phyloP scores from a whole-genome alignment of 495 filamentous ascomycete species.

The Platismatia glauca region DNA sequence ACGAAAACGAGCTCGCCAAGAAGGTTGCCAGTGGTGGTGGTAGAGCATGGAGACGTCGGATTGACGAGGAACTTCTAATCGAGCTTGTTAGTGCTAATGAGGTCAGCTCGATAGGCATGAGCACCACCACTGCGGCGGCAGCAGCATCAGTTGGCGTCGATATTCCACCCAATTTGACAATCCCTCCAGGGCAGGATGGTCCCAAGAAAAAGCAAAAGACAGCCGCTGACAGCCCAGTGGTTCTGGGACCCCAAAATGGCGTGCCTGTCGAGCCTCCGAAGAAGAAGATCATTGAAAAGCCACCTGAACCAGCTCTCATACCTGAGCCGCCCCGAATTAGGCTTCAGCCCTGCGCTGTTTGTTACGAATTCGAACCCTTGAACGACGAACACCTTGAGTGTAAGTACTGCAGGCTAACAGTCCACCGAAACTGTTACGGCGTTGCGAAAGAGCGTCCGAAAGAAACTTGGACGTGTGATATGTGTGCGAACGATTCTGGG shows the following conservation, averaged over 20 bases:
- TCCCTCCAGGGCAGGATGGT: constrained; percentile 38
- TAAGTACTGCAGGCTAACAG: constrained; percentile 76
- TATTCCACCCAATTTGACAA: constrained; percentile 34
- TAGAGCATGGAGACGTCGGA: constrained; percentile 74
- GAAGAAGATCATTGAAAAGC: constrained; percentile 54
- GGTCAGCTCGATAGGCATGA: constrained; percentile 41
- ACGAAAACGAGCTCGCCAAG: constrained; percentile 86
- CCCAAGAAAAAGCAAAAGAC: constrained; percentile 54
- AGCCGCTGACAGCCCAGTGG: constrained; percentile 38
- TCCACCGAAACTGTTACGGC: constrained; percentile 92
- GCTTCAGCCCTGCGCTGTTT: constrained; percentile 76
- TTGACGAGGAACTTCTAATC: constrained; percentile 84
- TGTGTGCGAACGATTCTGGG: constrained; percentile 85
- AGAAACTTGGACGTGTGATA: constrained; percentile 90
- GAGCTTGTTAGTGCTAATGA: constrained; percentile 57
- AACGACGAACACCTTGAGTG: constrained; percentile 70
- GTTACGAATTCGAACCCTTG: constrained; percentile 58
- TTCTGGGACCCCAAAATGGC: constrained; percentile 37
- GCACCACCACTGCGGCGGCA: constrained; percentile 36
- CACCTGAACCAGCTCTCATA: constrained; percentile 46
- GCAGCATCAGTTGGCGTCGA: constrained; percentile 39
- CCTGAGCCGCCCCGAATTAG: constrained; percentile 70
- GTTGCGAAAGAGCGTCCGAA: constrained; percentile 58
- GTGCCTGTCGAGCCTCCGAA: constrained; percentile 46
- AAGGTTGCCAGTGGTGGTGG: constrained; percentile 76